Evolutionary conservation across 73 alveolate genomes (phyloP), one percentile per base, ranked within the genome.

Genomic region (Uronychia binucleata): DNA sequence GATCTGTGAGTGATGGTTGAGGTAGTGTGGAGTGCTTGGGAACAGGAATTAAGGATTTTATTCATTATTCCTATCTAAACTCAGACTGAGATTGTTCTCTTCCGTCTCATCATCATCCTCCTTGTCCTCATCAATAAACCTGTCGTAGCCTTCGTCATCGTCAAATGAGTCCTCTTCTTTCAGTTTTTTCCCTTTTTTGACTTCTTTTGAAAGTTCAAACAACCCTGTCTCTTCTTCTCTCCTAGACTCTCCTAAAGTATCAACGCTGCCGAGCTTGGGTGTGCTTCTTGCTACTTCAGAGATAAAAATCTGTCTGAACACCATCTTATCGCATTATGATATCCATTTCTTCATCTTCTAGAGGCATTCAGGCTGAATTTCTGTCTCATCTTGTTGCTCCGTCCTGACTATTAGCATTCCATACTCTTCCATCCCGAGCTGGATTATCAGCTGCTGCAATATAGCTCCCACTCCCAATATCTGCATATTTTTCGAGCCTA

Each of bases 401-500:
- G 31, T 30, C 28, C 79, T 75, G 30, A 46, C 19, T 79, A 79
- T 13, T 35, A 79, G 19, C 75, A 46, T 58, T 34, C 86, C 58
- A 58, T 5, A 46, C 67, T 46, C 19, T 5, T 46, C 19, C 26
- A 67, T 76, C 1, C 77, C 83, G 0, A 82, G 11, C 30, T 0
- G 33, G 29, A 26, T 78, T 28, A 84, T 19, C 0, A 77, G 30
- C 26, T 80, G 86, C 25, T 46, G 35, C 74, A 83, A 27, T 33
- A 75, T 58, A 57, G 83, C 31, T 74, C 89, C 89, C 1, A 82
- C 19, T 46, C 67, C 67, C 5, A 46, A 11, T 5, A 46, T 46
- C 67, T 46, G 19, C 5, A 19, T 5, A 46, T 11, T 46, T 11
- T 11, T 82, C 33, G 74, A 67, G 0, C 60, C 0, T 25, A 82